Conservation (phyloP, 164 flowering plant genomes). For the Nymphaea colorata region DNA sequence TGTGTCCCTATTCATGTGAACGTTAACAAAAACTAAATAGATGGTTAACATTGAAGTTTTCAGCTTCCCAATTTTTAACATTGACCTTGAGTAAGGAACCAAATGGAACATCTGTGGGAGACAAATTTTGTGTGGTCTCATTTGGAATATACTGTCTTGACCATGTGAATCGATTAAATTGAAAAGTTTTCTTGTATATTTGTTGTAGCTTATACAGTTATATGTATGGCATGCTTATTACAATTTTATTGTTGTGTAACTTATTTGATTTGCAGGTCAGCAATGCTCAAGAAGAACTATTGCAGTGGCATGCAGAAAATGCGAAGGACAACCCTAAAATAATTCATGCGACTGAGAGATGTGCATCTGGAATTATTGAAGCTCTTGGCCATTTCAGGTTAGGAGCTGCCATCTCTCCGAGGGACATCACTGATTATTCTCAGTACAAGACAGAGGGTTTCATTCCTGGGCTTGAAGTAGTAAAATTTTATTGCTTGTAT, state of each 20-base stretch:
- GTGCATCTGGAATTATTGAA: slow-evolving; percentile 78
- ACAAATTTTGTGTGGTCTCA: no score
- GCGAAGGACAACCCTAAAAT: slow-evolving; percentile 64
- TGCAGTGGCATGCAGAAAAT: slow-evolving; percentile 71
- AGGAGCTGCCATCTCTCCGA: slow-evolving; percentile 48
- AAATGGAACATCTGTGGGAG: no score
- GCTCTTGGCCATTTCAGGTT: slow-evolving; percentile 76
- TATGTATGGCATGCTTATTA: no score
- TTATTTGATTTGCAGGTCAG: slow-evolving; percentile 33
- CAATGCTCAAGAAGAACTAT: slow-evolving; percentile 84
- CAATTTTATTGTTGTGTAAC: not conserved
- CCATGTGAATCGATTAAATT: no score
- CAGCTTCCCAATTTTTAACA: no score
- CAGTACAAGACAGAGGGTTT: slow-evolving; percentile 19
- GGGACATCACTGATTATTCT: slow-evolving; percentile 43
- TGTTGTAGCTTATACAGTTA: no score
- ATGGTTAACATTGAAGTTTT: no score
- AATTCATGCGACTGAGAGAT: slow-evolving; percentile 70
- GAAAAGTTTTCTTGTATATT: no score
- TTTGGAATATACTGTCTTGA: no score
- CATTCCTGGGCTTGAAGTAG: slow-evolving; percentile 37
- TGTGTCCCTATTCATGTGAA: no score
- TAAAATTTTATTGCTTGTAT: slow-evolving; percentile 53
- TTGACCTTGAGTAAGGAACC: no score
- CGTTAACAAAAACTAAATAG: no score